Base-by-base conservation (phyloP, 2,329 filamentous ascomycete species). In the Aureobasidium uvarum region DNA sequence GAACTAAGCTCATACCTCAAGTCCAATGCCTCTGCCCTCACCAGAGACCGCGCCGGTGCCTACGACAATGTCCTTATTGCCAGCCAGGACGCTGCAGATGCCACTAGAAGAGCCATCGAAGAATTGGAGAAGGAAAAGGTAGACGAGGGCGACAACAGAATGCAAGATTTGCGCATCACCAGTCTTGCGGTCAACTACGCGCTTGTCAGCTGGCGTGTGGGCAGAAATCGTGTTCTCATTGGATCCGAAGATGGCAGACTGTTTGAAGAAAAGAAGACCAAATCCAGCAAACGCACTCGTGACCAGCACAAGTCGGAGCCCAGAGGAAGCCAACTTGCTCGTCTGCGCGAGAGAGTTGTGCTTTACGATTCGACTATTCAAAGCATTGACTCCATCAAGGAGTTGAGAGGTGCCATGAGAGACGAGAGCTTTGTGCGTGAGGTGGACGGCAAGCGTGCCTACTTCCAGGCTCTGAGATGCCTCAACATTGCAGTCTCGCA, bases 181-280 rank as follows among this genome's bases (percentile, higher is more conserved):
- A 89, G 90, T 67, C 96, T 96, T 0, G 92, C 94, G 1, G 91
- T 98, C 65, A 96, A 95, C 77, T 98, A 96, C 76, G 91, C 91
- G 70, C 86, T 97, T 77, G 89, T 99, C 65, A 93, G 91, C 73
- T 98, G 93, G 93, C 86, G 95, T 75, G 91, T 98, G 69, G 94
- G 94, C 31, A 88, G 95, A 55, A 98, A 99, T 77, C 85, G 95
- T 63, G 89, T 96, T 0, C 80, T 99, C 68, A 91, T 92, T 60
- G 93, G 94, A n/a, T 80, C 85, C 7, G 83, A 89, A 64, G 94
- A 98, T 71, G 94, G 94, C 3, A 84, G 91, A 18, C 76, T 83
- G 1, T 81, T 86, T 66, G 77, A 80, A 33, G 69, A 78, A 16
- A 77, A 81, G 68, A 84, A 85, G 68, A 74, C 81, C 41, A 86